Evolutionary conservation across 768 basidiomycete species (phyloP), one percentile per base, ranked within the genome.

Genomic region (Lyophyllum atratum): DNA sequence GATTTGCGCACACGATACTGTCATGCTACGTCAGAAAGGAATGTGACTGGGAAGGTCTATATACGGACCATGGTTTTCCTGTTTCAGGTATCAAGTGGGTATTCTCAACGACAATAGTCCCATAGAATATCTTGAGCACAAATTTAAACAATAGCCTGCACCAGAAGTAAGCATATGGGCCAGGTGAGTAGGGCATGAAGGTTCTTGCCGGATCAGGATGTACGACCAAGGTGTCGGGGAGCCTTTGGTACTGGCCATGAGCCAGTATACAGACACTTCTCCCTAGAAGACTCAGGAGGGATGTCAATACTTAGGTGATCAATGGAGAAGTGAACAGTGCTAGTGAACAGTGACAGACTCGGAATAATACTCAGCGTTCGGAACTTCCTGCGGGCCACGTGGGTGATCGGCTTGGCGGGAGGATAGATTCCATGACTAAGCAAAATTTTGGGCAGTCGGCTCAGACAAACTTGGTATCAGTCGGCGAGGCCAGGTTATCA

Each of bases 41-140:
- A 37, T 19, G 42, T 10, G 33, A 22, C 40, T 43, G 10, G 24
- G 49, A 45, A 58, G 52, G 48, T 40, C 22, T 11, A 47, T 40
- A 26, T 11, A 47, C 76, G 62, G 61, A 90, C 92, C 89, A 92
- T 63, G 93, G 90, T 52, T 77, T 73, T 3, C 93, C 93, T 11
- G 81, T 86, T 64, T 76, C 71, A 21, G 92, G 91, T 49, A 95
- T 84, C 49, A 84, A 72, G 45, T 92, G 75, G 3, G 77, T 76
- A 66, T 90, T 90, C 70, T 95, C 92, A 15, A 95, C 81, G 24
- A 95, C 90, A 54, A 95, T 93, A 10, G 87, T 84, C 1, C 91
- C 91, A 70, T 95, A 95, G 74, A 95, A 95, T 59, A 94, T 90
- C 68, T 91, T 91, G 65, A 95, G 85, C 2, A 93, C 92, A 62